Percentiles rank a stretch among this genome's conserved stretches.
These are phyloP conservation scores for Pezicula neosporulosa DNA, from an alignment of 2,329 filamentous ascomycete species.

Conservation along the genomic window DNA sequence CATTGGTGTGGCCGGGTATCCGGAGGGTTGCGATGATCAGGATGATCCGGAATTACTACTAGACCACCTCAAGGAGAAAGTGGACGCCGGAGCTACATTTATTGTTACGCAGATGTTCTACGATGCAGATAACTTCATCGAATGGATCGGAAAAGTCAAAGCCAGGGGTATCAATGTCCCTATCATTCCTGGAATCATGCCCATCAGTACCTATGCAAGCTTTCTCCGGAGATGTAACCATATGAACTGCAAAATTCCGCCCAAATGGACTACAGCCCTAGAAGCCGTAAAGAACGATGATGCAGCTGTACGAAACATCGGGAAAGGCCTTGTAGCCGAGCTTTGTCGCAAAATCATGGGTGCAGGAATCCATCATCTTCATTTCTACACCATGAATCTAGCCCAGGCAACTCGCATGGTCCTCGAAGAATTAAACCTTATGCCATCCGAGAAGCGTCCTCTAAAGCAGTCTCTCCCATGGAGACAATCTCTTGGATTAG, in stretches of 20 bases:
- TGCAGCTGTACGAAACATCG: conserved; percentile 83
- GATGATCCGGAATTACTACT: conserved; percentile 80
- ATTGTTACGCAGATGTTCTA: conserved; percentile 99
- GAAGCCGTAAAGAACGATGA: conserved; percentile 98
- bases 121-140: conserved; percentile 90
- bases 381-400: conserved; percentile 99
- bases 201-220: conserved; percentile 90
- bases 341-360: conserved; percentile 85
- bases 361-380: conserved; percentile 77
- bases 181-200: conserved; percentile 86
- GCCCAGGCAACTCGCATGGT: conserved; percentile 93
- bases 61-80: conserved; percentile 93
- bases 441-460: conserved; percentile 73
- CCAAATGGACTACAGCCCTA: conserved; percentile 74
- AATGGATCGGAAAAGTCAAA: conserved; percentile 84
- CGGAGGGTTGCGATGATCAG: conserved; percentile 93
- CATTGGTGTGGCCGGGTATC: conserved; percentile 95
- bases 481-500: conserved; percentile 89
- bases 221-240: conserved; percentile 89
- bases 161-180: conserved; percentile 79
- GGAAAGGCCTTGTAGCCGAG: conserved; percentile 80
- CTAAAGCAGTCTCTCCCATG: conserved; percentile 90
- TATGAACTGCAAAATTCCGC: conserved; percentile 82
- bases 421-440: conserved; percentile 81
- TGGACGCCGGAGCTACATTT: conserved; percentile 89